A percentile compares a stretch with the other conserved stretches of the same genome.
phyloP scores from a whole-genome alignment of 2,329 filamentous ascomycete genomes.

The Pyrenochaeta sp. region DNA sequence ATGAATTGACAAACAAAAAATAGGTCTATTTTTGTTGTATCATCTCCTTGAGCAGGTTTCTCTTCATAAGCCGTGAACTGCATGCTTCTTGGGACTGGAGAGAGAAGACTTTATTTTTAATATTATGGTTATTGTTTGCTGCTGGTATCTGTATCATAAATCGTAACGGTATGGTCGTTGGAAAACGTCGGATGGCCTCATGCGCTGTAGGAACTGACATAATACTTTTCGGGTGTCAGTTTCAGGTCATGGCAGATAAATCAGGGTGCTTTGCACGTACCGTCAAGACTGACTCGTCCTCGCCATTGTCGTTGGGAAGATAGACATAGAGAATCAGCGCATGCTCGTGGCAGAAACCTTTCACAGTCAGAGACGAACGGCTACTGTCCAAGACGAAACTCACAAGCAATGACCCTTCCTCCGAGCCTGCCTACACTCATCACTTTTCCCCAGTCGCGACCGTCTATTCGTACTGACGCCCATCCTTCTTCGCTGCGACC shows the following conservation, averaged over 20 bases:
- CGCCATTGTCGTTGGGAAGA: conserved; percentile 72
- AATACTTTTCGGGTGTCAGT: conserved; percentile 57
- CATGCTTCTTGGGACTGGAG: no score
- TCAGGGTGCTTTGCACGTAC: no score
- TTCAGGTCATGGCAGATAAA: not conserved
- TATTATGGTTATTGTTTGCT: not conserved
- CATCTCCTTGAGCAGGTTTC: no score
- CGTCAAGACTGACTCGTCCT: conserved; percentile 77
- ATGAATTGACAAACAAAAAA: no score
- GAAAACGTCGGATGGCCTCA: conserved; percentile 12
- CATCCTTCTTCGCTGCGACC: conserved; percentile 80
- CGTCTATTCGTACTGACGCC: conserved; percentile 90
- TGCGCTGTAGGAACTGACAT: conserved; percentile 64
- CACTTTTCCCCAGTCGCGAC: conserved; percentile 93
- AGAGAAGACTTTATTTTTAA: no score
- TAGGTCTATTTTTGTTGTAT: no score
- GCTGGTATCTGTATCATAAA: conserved; percentile 13
- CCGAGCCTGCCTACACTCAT: conserved; percentile 89
- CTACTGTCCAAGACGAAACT: conserved; percentile 32
- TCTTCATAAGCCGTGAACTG: no score
- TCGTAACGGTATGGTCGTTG: conserved; percentile 1
- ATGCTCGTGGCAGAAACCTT: conserved; percentile 77
- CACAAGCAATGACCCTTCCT: conserved; percentile 89
- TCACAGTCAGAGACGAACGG: conserved; percentile 18
- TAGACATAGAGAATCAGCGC: conserved; percentile 86